Percentiles rank a stretch among this genome's conserved stretches.
phyloP scores from a whole-genome alignment of 192 early-diverging fungal genomes.

The Coemansia biformis region DNA sequence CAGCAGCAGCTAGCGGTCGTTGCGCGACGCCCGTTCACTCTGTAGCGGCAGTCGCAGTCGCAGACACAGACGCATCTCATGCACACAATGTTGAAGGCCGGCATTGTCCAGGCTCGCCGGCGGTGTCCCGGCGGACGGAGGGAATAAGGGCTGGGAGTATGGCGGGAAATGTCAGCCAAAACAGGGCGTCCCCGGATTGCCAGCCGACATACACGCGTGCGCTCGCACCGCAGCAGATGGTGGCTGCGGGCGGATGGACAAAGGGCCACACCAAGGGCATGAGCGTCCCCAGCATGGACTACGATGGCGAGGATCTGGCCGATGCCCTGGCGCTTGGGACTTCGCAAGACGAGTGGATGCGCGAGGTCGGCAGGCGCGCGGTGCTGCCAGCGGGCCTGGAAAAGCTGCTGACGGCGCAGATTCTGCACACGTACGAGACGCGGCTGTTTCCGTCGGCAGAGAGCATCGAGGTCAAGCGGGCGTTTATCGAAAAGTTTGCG shows the following conservation, averaged over 20 bases:
- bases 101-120: too few species aligned
- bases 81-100: too few species aligned
- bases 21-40: too few species aligned
- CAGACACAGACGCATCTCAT: too few species aligned
- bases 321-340: slow-evolving; percentile 28
- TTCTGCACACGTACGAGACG: slow-evolving; percentile 56
- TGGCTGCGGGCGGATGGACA: too few species aligned
- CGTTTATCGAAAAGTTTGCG: slow-evolving; percentile 78
- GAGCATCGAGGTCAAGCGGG: slow-evolving; percentile 57
- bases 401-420: slow-evolving; percentile 53
- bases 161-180: too few species aligned
- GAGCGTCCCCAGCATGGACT: not conserved
- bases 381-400: slow-evolving; percentile 46
- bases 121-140: too few species aligned
- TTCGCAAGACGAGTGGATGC: slow-evolving; percentile 37
- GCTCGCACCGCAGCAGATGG: too few species aligned
- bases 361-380: slow-evolving; percentile 24
- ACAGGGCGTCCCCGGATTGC: too few species aligned
- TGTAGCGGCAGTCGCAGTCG: too few species aligned
- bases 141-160: too few species aligned
- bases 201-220: too few species aligned
- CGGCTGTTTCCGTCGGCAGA: slow-evolving; percentile 61
- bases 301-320: slow-evolving; percentile 14
- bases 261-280: not conserved
- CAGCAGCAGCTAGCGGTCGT: slow-evolving; percentile 2